These are phyloP conservation scores for Lasiodiplodia sp. DNA, from an alignment of 2,329 filamentous ascomycete species.

Conservation along the genomic window DNA sequence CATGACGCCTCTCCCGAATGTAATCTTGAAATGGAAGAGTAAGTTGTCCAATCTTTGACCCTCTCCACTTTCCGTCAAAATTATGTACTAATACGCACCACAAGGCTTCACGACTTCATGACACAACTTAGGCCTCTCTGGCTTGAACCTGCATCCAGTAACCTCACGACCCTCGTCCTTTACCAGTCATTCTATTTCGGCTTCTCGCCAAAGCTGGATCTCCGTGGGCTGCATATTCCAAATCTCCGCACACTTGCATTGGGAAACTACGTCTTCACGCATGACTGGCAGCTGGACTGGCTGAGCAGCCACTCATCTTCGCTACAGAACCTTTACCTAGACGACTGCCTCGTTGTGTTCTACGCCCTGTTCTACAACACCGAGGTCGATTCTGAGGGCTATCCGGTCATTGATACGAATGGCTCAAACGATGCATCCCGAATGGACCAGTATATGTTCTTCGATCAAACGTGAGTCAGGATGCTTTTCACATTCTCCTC, in stretches of 20 bases:
- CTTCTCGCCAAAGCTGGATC: conserved; percentile 50
- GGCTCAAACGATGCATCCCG: too few relatives aligned
- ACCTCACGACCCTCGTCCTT: conserved; percentile 51
- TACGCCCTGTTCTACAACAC: conserved; percentile 12
- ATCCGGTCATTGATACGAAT: too few relatives aligned
- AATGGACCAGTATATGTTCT: not conserved
- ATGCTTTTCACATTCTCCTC: conserved; percentile 2
- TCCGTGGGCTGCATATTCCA: conserved; percentile 47
- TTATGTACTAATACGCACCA: not conserved
- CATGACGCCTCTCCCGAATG: not conserved
- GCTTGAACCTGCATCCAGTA: conserved; percentile 38
- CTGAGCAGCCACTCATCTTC: conserved; percentile 50
- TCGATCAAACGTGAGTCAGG: not conserved
- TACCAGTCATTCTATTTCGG: conserved; percentile 47
- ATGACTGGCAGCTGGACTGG: conserved; percentile 58
- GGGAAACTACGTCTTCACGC: conserved; percentile 52
- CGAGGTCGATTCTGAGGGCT: conserved; percentile 5
- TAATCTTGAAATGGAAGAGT: not conserved
- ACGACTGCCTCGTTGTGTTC: conserved; percentile 51
- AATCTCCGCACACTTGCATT: conserved; percentile 51
- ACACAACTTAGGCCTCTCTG: conserved; percentile 34
- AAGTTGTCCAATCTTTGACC: not conserved
- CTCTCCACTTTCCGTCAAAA: not conserved
- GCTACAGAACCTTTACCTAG: conserved; percentile 52
- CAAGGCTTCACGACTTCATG: conserved; percentile 36